Conservation (phyloP, 164 flowering plant genomes). For the Vitis cinerea region DNA sequence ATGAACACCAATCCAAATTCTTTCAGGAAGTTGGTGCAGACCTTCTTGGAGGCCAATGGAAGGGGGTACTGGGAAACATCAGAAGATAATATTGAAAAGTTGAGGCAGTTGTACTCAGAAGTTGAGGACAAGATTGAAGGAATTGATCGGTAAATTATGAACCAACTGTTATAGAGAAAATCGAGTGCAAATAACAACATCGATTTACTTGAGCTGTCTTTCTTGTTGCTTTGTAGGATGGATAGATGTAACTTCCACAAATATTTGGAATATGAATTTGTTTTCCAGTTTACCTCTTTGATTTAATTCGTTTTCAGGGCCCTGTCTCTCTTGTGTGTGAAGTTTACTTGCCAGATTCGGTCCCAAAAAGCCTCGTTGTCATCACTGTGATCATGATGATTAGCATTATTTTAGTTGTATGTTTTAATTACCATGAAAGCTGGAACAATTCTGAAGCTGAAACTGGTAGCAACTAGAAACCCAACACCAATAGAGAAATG, state of each 20-base stretch:
- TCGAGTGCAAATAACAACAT: conserved; percentile 6
- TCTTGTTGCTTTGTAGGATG: background rate
- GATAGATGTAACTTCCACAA: conserved; percentile 4
- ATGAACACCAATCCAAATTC: conserved; percentile 96
- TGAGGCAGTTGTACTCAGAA: conserved; percentile 86
- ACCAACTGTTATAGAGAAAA: background rate
- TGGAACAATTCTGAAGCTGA: background rate
- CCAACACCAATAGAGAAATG: no score
- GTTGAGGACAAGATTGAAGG: conserved; percentile 99
- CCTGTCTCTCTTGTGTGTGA: background rate
- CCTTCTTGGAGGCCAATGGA: conserved; percentile 97
- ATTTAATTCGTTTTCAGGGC: background rate
- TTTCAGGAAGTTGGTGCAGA: conserved; percentile 90
- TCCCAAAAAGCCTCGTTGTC: no score
- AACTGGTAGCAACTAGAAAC: background rate
- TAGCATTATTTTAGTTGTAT: no score
- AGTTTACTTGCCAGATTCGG: no score
- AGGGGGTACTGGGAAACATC: conserved; percentile 98
- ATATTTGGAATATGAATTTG: conserved; percentile 13
- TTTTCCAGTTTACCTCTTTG: conserved; percentile 3
- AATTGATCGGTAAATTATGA: conserved; percentile 57
- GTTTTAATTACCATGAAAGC: background rate
- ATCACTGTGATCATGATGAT: no score
- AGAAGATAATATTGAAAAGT: conserved; percentile 74
- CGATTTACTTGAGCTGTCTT: conserved; percentile 5